phyloP scores from a whole-genome alignment of 768 basidiomycete species.

The Chlorophyllum brunneum region DNA sequence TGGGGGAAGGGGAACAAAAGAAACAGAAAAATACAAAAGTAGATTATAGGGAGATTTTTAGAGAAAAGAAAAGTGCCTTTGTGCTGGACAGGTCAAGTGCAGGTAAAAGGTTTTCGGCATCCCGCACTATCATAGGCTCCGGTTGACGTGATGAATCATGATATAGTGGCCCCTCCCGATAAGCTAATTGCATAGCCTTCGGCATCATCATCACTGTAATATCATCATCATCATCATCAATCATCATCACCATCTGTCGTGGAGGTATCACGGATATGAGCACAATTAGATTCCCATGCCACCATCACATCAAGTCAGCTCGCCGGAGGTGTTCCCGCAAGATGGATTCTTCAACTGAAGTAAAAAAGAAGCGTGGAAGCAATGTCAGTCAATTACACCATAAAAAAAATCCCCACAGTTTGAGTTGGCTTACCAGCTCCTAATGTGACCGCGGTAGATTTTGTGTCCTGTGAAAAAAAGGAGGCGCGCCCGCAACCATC shows the following conservation, averaged over 20 bases:
- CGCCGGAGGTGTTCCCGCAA: slow-evolving; percentile 65
- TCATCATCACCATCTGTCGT: neutral
- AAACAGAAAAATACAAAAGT: neutral
- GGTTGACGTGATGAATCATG: too few relatives aligned
- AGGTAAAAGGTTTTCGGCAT: too few relatives aligned
- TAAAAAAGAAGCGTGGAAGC: slow-evolving; percentile 3
- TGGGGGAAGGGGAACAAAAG: neutral
- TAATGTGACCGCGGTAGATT: slow-evolving; percentile 68
- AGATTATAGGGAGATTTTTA: too few relatives aligned
- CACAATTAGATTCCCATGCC: neutral
- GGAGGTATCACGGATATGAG: neutral
- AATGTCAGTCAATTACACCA: slow-evolving; percentile 1
- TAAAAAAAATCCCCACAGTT: neutral
- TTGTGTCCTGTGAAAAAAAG: slow-evolving; percentile 52
- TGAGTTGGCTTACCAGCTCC: slow-evolving; percentile 48
- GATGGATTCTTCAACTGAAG: slow-evolving; percentile 66
- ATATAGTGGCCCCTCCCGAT: too few relatives aligned
- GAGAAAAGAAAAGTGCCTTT: too few relatives aligned
- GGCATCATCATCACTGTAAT: too few relatives aligned
- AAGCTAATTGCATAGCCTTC: too few relatives aligned
- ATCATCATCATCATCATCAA: neutral
- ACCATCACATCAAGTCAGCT: slow-evolving; percentile 60
- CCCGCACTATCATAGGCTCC: neutral
- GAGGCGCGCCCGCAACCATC: neutral
- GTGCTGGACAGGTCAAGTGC: too few relatives aligned